phyloP scores from a whole-genome alignment of 768 basidiomycete species.

The Psilocybe cyanescens region DNA sequence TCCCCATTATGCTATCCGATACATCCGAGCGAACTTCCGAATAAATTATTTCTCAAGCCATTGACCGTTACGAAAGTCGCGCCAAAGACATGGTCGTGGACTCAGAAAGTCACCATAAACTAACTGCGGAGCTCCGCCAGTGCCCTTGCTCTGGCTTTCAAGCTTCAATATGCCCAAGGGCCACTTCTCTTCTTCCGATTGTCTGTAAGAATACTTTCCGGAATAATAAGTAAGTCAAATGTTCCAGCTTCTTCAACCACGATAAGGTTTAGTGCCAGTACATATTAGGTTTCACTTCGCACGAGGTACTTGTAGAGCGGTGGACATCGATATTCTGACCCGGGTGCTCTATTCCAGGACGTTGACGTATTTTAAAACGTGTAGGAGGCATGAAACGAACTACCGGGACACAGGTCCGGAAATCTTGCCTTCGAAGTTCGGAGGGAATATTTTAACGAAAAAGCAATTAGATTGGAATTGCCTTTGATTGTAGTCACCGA shows the following conservation, averaged over 20 bases:
- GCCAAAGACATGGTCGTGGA: too few species aligned
- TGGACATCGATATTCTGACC: background rate
- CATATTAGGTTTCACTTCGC: background rate
- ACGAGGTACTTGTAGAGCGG: background rate
- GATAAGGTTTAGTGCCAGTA: background rate
- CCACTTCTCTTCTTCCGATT: too few species aligned
- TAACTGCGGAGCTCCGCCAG: too few species aligned
- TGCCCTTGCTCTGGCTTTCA: too few species aligned
- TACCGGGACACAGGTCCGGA: background rate
- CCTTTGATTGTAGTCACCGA: too few species aligned
- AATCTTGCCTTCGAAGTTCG: background rate
- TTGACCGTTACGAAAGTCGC: background rate
- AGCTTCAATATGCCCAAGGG: too few species aligned
- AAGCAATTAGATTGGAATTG: too few species aligned
- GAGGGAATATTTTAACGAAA: too few species aligned
- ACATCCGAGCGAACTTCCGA: background rate
- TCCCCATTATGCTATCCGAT: background rate
- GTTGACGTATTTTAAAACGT: background rate
- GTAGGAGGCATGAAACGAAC: background rate
- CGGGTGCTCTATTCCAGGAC: background rate
- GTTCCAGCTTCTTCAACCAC: too few species aligned
- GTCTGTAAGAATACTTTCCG: too few species aligned
- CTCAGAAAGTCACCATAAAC: too few species aligned
- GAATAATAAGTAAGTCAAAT: too few species aligned
- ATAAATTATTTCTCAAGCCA: background rate